Evolutionary conservation across 441 rosid species (phyloP).

Genomic region (Bruguiera hainesii): DNA sequence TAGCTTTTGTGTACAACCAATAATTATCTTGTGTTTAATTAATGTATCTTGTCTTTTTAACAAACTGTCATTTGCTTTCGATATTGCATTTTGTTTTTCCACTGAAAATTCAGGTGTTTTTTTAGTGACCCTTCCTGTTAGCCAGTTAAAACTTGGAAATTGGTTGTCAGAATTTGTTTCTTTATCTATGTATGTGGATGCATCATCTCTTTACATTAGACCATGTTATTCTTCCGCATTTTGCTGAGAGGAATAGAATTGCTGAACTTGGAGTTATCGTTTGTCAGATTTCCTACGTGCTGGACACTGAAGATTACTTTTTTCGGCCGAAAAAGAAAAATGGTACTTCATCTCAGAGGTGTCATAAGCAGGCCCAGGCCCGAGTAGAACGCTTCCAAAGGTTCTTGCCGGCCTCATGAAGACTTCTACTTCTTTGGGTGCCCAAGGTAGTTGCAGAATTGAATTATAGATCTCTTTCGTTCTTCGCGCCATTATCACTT

Average conservation of each 20-base stretch:
- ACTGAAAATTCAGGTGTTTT: no score
- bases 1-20: background rate
- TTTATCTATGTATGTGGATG: no score
- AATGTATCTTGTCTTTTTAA: background rate
- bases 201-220: no score
- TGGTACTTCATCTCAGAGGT: conserved; percentile 18
- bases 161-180: no score
- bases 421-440: background rate
- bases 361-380: conserved; percentile 30
- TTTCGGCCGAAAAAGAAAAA: conserved; percentile 50
- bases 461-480: no score
- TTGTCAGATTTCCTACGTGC: conserved; percentile 81
- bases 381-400: conserved; percentile 56
- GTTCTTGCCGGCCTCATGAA: conserved; percentile 50
- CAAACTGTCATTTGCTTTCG: background rate
- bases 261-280: conserved; percentile 1
- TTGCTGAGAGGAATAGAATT: background rate
- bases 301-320: conserved; percentile 94
- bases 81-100: background rate
- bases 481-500: no score
- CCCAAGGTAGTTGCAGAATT: conserved; percentile 14
- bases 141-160: no score
- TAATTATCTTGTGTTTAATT: background rate
- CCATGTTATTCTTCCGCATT: background rate
- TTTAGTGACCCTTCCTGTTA: no score